Base-by-base conservation (phyloP, 2,329 filamentous ascomycete species). In the Diaporthe helianthi region DNA sequence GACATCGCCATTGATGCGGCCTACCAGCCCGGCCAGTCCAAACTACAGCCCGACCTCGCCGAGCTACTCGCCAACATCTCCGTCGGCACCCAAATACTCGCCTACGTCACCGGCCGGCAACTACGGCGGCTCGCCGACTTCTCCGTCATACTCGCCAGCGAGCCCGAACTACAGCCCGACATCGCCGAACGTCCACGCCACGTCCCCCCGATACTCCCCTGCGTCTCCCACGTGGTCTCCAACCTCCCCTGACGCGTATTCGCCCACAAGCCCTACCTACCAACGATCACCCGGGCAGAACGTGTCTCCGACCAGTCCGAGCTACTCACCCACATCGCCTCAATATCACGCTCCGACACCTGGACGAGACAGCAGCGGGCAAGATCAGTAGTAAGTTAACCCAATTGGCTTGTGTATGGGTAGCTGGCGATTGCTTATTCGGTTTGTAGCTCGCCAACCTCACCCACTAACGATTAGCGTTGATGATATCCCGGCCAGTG, bases 171-270 rank as follows among this genome's bases (percentile, higher is more conserved):
- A 93, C 80, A 91, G 89, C 76, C 90, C 90, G n/a, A 88, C 89
- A 4, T 90, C 87, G 64, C 90, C 84, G 74, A 87, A 84, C 76
- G 80, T 86, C 74, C 83, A 79, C 76, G 78, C 84, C 13, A 84
- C 87, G 38, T 86, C 89, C 72, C 88, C 85, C n/a, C 85, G 84
- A 4, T 92, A 91, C 79, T 88, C 86, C 38, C 91, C 91, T 55
- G 89, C 89, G 3, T 93, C 91, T 61, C 92, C 91, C n/a, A 88
- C 86, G 29, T 94, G 92, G 83, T 94, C 92, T 68, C 92, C 93
- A 3, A 92, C 91, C 8, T 94, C 92, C 49, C 87, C 87, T 15
- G 83, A 85, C 71, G 83, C 84, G 2, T 90, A 90, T 80, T 90
- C 87, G 60, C 88, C 88, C 6, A 90, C 88, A 52, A 90, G 87